Evolutionary conservation across 768 basidiomycete species (phyloP).

Genomic region (Pleurotus salmoneostramineus): DNA sequence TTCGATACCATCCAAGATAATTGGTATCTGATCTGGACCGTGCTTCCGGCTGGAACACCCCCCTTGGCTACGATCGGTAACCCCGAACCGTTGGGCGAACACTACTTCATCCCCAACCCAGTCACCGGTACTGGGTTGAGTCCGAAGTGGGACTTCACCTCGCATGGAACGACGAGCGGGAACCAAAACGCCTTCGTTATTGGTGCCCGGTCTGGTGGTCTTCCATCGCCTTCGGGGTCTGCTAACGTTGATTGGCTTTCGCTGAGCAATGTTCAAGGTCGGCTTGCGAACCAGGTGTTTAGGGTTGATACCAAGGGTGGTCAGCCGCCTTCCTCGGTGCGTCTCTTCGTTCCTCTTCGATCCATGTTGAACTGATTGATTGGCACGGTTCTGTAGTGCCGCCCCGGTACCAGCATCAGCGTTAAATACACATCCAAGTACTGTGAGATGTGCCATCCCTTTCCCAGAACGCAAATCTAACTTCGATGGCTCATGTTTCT

Average conservation of each 20-base stretch:
- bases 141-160: constrained; percentile 58
- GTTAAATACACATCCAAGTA: constrained; percentile 53
- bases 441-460: constrained; percentile 22
- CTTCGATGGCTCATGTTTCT: no score
- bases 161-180: constrained; percentile 30
- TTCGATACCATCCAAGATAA: constrained; percentile 43
- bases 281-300: constrained; percentile 46
- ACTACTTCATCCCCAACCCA: constrained; percentile 54
- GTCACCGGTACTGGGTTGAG: constrained; percentile 33
- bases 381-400: constrained; percentile 18
- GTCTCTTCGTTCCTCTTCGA: constrained; percentile 12
- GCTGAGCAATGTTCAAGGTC: constrained; percentile 41
- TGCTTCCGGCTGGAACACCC: constrained; percentile 13
- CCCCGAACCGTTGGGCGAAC: constrained; percentile 36
- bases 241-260: constrained; percentile 55
- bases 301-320: constrained; percentile 51
- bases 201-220: constrained; percentile 34
- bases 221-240: constrained; percentile 26
- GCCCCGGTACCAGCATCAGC: constrained; percentile 30
- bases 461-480: no score
- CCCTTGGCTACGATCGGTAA: constrained; percentile 9
- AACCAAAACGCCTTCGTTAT: constrained; percentile 43
- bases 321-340: constrained; percentile 46
- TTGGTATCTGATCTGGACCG: constrained; percentile 17
- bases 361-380: no score